Conservation (phyloP, 345 rosid species). For the Acer saccharum region DNA sequence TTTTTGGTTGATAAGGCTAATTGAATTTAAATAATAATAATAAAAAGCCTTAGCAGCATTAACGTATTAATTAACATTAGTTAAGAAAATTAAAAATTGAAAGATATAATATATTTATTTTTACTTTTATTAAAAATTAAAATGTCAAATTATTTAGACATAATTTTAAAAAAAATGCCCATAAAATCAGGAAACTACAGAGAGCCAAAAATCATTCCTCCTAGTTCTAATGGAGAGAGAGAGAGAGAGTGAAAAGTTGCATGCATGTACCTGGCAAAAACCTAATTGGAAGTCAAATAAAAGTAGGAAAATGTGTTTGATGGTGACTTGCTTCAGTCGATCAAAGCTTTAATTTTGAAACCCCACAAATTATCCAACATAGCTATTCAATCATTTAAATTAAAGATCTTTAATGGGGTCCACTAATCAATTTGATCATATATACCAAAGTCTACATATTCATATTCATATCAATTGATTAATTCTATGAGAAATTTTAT, state of each 20-base stretch:
- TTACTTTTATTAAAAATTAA: too few relatives aligned
- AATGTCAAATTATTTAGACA: too few relatives aligned
- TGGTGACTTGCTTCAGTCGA: slow-evolving; percentile 3
- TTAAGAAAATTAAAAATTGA: too few relatives aligned
- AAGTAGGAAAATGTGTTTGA: slow-evolving; percentile 5
- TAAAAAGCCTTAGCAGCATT: too few relatives aligned
- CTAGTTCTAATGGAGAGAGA: not conserved
- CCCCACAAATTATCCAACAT: slow-evolving; percentile 21
- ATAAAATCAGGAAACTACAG: not conserved
- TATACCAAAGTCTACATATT: not conserved
- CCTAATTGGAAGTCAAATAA: slow-evolving; percentile 16
- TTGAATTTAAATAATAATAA: too few relatives aligned
- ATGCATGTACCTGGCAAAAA: slow-evolving; percentile 26
- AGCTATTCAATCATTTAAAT: not conserved
- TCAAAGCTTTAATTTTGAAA: slow-evolving; percentile 19
- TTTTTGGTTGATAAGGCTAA: too few relatives aligned
- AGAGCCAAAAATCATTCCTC: not conserved
- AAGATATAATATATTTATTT: too few relatives aligned
- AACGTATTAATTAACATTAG: too few relatives aligned
- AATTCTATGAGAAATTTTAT: slow-evolving; percentile 6
- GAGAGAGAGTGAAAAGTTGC: not conserved
- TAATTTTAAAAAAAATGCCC: too few relatives aligned
- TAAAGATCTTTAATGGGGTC: slow-evolving; percentile 9
- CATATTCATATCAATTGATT: not conserved
- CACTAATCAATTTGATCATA: slow-evolving; percentile 14